Evolutionary conservation across 441 rosid species (phyloP), one percentile per base, ranked within the genome.

Genomic region (Pelargonium cotyledonis): DNA sequence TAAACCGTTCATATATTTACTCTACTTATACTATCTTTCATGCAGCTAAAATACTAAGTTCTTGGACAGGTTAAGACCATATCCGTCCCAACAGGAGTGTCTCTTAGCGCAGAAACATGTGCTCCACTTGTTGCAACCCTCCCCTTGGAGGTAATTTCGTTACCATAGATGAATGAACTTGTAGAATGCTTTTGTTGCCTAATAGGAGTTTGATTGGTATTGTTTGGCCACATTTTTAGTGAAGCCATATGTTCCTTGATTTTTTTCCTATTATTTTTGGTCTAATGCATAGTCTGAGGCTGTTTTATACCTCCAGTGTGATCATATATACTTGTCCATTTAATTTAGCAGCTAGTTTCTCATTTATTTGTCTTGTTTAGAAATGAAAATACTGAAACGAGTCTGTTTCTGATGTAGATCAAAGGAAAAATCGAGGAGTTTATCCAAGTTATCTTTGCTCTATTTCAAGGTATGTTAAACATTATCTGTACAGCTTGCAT

Each of bases 91-190:
- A 85, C 92, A 0, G 86, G 89, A 46, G 58, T 76, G 31, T 47
- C 80, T 68, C 49, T 87, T 71, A 76, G 82, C 41, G 70, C 89
- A 55, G 92, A 87, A 71, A 68, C 70, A 18, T 80, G 83, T 51
- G 88, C 89, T 71, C 89, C 87, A 14, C 87, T 87, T 66, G 83
- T 87, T 70, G 92, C 89, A 68, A 80, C 87, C 35, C 92, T 87
- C 77, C 88, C 89, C 72, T 73, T 85, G 78, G 92, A 87, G 92
- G 92, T 87, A 81, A 75, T 47, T 14, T 65, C 63, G 18, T 29
- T 61, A 61, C 63, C 38, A 11, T 76, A 63, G 38, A 71, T 70
- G 64, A 68, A 23, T 55, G 63, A 21, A 2, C 18, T 16, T 16
- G 46, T 47, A 47, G 55, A 47, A 5, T 68, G 35, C 21, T 51